Evolutionary conservation across 768 basidiomycete genomes (phyloP).

Genomic region (Amanita jacksonii): DNA sequence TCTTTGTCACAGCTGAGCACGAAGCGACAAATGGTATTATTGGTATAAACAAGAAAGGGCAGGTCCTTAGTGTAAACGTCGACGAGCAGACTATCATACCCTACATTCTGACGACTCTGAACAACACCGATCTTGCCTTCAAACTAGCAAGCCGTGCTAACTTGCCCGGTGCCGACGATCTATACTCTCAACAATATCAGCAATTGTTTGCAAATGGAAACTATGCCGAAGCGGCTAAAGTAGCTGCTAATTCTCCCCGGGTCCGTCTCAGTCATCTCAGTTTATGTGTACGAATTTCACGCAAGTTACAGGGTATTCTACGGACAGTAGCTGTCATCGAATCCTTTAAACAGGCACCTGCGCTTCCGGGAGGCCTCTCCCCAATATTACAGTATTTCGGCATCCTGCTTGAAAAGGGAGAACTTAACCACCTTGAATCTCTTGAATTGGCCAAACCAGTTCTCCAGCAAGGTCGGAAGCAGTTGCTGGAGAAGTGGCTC

Average conservation of each 20-base stretch:
- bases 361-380: conserved; percentile 80
- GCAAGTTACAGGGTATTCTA: conserved; percentile 83
- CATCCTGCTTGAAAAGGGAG: conserved; percentile 96
- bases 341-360: conserved; percentile 93
- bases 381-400: conserved; percentile 99
- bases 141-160: conserved; percentile 95
- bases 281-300: too few species aligned
- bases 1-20: conserved; percentile 97
- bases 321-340: conserved; percentile 95
- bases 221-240: conserved; percentile 90
- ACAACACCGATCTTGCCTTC: conserved; percentile 97
- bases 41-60: conserved; percentile 99
- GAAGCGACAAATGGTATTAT: conserved; percentile 93
- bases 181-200: conserved; percentile 92
- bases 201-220: conserved; percentile 83
- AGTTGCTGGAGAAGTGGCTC: conserved; percentile 96
- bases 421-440: conserved; percentile 93
- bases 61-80: conserved; percentile 92
- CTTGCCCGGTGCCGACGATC: conserved; percentile 93
- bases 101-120: conserved; percentile 86
- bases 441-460: conserved; percentile 95
- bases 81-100: conserved; percentile 96
- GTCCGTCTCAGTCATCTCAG: conserved; percentile 35
- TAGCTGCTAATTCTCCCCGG: conserved; percentile 94
- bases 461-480: conserved; percentile 91